Evolutionary conservation across 371 early-diverging fungal genomes (phyloP).

Genomic region (Lichtheimia ramosa): DNA sequence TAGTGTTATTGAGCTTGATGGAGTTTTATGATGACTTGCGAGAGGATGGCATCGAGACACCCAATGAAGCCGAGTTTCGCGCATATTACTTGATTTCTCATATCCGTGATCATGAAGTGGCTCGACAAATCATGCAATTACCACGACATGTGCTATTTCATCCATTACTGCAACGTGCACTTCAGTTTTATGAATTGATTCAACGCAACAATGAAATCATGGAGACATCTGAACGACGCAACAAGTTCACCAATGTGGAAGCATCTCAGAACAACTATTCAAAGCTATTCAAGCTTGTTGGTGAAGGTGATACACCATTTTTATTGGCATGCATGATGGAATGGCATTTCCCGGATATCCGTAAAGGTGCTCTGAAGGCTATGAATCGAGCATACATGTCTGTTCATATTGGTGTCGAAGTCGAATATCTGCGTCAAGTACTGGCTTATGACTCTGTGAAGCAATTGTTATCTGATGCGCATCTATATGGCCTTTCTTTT

Average conservation of each 20-base stretch:
- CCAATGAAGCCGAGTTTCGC: slow-evolving; percentile 88
- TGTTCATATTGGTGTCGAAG: slow-evolving; percentile 43
- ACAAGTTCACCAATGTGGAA: slow-evolving; percentile 49
- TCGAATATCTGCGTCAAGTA: slow-evolving; percentile 26
- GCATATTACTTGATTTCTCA: slow-evolving; percentile 82
- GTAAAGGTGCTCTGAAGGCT: slow-evolving; percentile 73
- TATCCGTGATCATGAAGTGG: slow-evolving; percentile 67
- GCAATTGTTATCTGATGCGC: slow-evolving; percentile 31
- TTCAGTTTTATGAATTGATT: slow-evolving; percentile 62
- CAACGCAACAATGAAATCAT: slow-evolving; percentile 60
- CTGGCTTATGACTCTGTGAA: slow-evolving; percentile 32
- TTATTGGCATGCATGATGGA: slow-evolving; percentile 79
- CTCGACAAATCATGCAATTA: slow-evolving; percentile 60
- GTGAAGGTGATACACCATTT: slow-evolving; percentile 58
- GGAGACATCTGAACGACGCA: slow-evolving; percentile 38
- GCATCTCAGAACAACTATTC: slow-evolving; percentile 67
- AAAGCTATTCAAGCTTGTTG: slow-evolving; percentile 68
- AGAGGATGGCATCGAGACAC: slow-evolving; percentile 49
- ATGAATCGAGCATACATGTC: slow-evolving; percentile 66
- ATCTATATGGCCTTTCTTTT: slow-evolving; percentile 31
- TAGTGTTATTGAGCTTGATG: slow-evolving; percentile 74
- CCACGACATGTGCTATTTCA: slow-evolving; percentile 54
- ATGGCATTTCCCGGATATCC: slow-evolving; percentile 69
- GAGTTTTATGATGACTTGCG: slow-evolving; percentile 84
- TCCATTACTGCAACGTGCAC: slow-evolving; percentile 67